Conservation (phyloP, 495 filamentous ascomycete genomes). For the Hypoxylon crocopeplum region DNA sequence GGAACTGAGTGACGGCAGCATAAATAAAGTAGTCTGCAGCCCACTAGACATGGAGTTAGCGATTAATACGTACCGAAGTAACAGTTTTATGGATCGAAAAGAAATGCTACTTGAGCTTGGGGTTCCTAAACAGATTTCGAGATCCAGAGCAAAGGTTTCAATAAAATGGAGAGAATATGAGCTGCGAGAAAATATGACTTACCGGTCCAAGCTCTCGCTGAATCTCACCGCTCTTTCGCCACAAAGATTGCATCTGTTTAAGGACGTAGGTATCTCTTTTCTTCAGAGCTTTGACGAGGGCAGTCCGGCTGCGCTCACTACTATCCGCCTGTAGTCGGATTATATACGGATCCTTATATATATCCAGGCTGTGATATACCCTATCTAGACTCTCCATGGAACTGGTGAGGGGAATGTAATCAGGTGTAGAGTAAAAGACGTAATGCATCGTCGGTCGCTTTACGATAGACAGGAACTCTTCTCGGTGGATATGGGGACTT, state of each 20-base stretch:
- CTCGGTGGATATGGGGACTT: conserved; percentile 73
- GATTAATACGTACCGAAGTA: background rate
- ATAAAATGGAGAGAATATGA: background rate
- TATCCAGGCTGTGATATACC: conserved; percentile 58
- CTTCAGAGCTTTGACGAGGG: conserved; percentile 54
- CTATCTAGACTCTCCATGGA: conserved; percentile 44
- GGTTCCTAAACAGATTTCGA: background rate
- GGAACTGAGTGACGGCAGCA: conserved; percentile 59
- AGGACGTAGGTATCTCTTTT: conserved; percentile 67
- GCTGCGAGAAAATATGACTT: background rate
- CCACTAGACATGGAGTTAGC: conserved; percentile 49
- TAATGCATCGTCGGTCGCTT: conserved; percentile 69
- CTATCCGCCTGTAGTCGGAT: conserved; percentile 51
- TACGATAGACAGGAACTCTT: conserved; percentile 71
- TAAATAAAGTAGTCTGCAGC: conserved; percentile 75
- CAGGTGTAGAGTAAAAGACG: conserved; percentile 51
- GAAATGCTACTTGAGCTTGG: background rate
- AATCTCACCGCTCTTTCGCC: conserved; percentile 57
- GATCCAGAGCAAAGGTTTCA: background rate
- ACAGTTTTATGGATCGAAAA: too few species aligned
- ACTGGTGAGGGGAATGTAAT: conserved; percentile 19
- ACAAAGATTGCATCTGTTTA: conserved; percentile 67
- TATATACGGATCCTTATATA: conserved; percentile 75
- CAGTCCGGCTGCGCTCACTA: conserved; percentile 42
- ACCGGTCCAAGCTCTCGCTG: conserved; percentile 67